phyloP scores from a whole-genome alignment of 768 basidiomycete genomes.

The Phaffia tasmanica region DNA sequence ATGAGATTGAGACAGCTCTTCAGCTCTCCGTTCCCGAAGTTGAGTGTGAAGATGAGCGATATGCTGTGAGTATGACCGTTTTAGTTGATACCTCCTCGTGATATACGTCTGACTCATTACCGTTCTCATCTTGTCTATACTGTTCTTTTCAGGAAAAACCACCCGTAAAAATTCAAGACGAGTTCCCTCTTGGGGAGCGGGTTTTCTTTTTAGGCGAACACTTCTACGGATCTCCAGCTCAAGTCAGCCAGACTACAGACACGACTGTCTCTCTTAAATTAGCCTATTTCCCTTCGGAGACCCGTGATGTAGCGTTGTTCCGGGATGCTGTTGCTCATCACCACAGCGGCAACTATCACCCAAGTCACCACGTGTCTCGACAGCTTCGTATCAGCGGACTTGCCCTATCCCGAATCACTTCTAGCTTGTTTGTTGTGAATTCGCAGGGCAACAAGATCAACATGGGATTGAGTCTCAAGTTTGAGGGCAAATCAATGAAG shows the following conservation, averaged over 20 bases:
- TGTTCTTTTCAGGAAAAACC: constrained; percentile 51
- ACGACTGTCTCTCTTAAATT: constrained; percentile 66
- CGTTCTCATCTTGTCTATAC: not conserved
- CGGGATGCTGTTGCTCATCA: not conserved
- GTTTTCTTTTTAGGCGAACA: constrained; percentile 94
- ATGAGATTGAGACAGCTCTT: constrained; percentile 72
- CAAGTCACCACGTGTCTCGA: constrained; percentile 66
- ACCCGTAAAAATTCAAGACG: constrained; percentile 68
- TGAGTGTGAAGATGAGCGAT: constrained; percentile 71
- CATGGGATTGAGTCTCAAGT: constrained; percentile 87
- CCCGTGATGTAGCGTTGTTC: not conserved
- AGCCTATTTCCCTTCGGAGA: constrained; percentile 40
- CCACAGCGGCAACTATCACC: constrained; percentile 56
- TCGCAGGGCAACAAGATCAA: constrained; percentile 71
- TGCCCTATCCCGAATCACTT: constrained; percentile 79
- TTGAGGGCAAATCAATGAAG: constrained; percentile 84
- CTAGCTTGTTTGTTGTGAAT: constrained; percentile 78
- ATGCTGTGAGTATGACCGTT: constrained; percentile 30
- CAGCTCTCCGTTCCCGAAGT: constrained; percentile 77
- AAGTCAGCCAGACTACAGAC: constrained; percentile 63
- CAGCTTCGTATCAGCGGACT: constrained; percentile 62
- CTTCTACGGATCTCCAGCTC: constrained; percentile 90
- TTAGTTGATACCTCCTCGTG: not conserved
- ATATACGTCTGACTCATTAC: constrained; percentile 40
- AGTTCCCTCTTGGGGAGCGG: constrained; percentile 79